Base-by-base conservation (phyloP, 495 filamentous ascomycete genomes). In the Aspergillus bridgeri region DNA sequence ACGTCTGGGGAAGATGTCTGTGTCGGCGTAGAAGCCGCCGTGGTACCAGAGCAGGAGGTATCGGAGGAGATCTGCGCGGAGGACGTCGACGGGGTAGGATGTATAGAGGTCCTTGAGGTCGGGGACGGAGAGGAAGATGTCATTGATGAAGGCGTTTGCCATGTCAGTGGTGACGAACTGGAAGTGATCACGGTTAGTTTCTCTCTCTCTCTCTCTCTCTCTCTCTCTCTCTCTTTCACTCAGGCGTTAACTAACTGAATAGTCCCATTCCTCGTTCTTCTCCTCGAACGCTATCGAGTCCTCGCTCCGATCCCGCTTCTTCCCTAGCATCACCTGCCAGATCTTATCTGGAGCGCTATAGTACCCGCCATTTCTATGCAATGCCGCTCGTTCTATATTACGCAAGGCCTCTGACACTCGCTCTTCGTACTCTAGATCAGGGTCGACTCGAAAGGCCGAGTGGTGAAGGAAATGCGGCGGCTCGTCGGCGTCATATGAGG, bases 21-120 rank as follows among this genome's bases (percentile, higher is more conserved):
- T 68, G 56, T 83, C 81, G 1, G 71, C 75, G 58, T 82, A 83
- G 48, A 78, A 79, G 20, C 81, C 81, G 11, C 81, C 81, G 33
- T 76, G 72, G 50, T 74, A 73, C 66, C 71, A 74, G 15, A 83
- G 57, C 0, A 81, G 54, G 6, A 81, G 63, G 57, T 83, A 83
- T 19, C 78, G 71, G n/a, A 82, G 65, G 0, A 82, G 68, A 43
- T 83, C 79, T 0, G 75, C 72, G 4, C 74, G 73, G 7, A 76
- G 73, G 25, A 78, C 70, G 20, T 69, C 53, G 47, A 72, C 60
- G 0, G 72, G 74, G 24, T 75, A 75, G 33, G 69, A 67, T 20
- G 67, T 51, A 57, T 74, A 76, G 3, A 69, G 25, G 0, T 29
- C 52, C 6, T 60, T 54, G 8, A 76, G 62, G 1, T 73, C 71